phyloP scores from a whole-genome alignment of 2,329 filamentous ascomycete species.

The Chaetomium sp. region DNA sequence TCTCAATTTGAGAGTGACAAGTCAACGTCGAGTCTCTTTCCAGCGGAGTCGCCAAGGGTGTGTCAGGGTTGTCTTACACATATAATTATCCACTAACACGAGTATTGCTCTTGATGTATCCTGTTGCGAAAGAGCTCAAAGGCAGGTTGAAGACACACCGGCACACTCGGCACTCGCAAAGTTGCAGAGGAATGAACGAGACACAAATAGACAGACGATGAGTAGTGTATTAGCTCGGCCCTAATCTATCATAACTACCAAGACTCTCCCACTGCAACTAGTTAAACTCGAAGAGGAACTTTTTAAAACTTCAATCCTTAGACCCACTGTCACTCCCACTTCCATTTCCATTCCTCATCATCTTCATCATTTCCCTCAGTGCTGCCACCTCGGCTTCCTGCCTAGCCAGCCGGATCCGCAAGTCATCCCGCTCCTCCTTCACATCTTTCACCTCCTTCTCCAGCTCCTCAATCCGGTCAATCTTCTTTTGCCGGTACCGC shows the following conservation, averaged over 20 bases:
- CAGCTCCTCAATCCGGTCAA: constrained; percentile 52
- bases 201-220: background rate
- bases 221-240: background rate
- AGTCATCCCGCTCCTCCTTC: constrained; percentile 48
- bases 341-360: constrained; percentile 8
- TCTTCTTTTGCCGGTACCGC: constrained; percentile 56
- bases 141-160: no score
- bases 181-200: background rate
- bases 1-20: no score
- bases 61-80: no score
- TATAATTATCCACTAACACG: no score
- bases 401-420: constrained; percentile 49
- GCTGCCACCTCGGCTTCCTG: constrained; percentile 54
- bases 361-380: constrained; percentile 39
- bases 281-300: no score
- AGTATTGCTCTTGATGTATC: no score
- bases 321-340: background rate
- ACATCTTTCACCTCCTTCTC: constrained; percentile 48
- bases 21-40: no score
- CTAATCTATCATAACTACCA: background rate
- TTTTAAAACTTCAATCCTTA: background rate
- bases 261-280: background rate
- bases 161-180: no score
- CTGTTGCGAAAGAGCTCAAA: no score
- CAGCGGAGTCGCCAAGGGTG: no score